Evolutionary conservation across 108 stramenopile genomes (phyloP), one percentile per base, ranked within the genome.

Genomic region (Poteriospumella lacustris): DNA sequence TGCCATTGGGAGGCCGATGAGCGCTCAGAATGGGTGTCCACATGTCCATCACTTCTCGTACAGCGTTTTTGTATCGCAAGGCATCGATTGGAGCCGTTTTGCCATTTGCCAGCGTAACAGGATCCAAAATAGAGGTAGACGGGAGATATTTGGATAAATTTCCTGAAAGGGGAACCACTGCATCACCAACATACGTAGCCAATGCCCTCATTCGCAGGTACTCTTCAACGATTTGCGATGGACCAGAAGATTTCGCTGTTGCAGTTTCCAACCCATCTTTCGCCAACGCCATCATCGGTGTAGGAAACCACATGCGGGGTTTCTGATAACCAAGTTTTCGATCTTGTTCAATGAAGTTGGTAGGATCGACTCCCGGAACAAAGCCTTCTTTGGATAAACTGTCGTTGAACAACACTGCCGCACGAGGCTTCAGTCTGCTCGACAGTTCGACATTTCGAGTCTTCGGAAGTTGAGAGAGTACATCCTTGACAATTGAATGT

Each of bases 291-390:
- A 64, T 64, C 47, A 52, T 52, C 24, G 75, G 28, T 19, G 70
- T 41, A 9, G 82, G 81, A 38, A 81, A 81, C 82, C 82, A 83
- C 76, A 83, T 76, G 34, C 82, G 80, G 2, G 80, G 69, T 5
- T 81, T 70, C 68, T 83, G 82, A 39, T 83, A 83, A 29, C 82
- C 82, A 59, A 83, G 76, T 15, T n/a, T 76, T 43, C 41, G 19
- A 40, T 83, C 82, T 34, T 24, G 2, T 0, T 80, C 41, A n/a
- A 79, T 28, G 24, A 36, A 58, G 26, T 83, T 59, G 33, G 24
- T 40, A 56, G 70, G 70, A 73, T 73, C 47, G 31, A 5, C 33
- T 26, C 70, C 70, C 26, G 70, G 70, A 15, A 33, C 19, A 15
- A 5, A 9, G 9, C n/a, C 38, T 29, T 44, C 44, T 42, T 73